Evolutionary conservation across 345 rosid genomes (phyloP).

Genomic region (Syzygium grande): DNA sequence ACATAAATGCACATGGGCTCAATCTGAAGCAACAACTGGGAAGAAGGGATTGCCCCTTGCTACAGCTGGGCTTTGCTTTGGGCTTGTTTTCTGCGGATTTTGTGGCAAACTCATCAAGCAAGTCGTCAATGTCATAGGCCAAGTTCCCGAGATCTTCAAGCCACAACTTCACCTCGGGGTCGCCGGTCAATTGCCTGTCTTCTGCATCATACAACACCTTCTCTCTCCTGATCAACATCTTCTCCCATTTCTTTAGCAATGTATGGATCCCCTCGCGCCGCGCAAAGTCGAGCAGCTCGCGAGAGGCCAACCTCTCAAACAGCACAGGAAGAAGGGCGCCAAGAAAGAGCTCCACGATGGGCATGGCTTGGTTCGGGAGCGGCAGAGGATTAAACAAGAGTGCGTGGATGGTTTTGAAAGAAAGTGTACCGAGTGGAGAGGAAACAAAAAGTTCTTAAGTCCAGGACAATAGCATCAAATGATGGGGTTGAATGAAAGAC

Average conservation of each 20-base stretch:
- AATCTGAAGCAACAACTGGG: neutral
- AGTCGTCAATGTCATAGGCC: slow-evolving; percentile 12
- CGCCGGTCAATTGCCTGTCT: neutral
- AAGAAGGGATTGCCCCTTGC: neutral
- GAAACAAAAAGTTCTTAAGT: neutral
- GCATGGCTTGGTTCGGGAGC: neutral
- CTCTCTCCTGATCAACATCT: neutral
- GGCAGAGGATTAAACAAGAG: neutral
- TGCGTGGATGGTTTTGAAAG: neutral
- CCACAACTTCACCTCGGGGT: slow-evolving; percentile 1
- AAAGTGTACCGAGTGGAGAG: neutral
- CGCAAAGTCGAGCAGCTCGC: neutral
- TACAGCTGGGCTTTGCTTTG: neutral
- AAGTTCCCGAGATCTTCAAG: slow-evolving; percentile 5
- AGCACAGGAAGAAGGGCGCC: slow-evolving; percentile 1
- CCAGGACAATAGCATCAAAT: neutral
- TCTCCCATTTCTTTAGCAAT: slow-evolving; percentile 8
- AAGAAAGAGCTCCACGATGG: neutral
- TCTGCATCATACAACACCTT: slow-evolving; percentile 2
- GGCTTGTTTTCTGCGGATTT: neutral
- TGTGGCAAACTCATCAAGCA: slow-evolving; percentile 9
- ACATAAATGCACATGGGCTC: neutral
- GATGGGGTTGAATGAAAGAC: neutral
- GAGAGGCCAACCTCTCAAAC: slow-evolving; percentile 4
- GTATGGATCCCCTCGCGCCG: neutral